Evolutionary conservation across 345 rosid species (phyloP), one percentile per base, ranked within the genome.

Genomic region (Mallotus nudiflorus): DNA sequence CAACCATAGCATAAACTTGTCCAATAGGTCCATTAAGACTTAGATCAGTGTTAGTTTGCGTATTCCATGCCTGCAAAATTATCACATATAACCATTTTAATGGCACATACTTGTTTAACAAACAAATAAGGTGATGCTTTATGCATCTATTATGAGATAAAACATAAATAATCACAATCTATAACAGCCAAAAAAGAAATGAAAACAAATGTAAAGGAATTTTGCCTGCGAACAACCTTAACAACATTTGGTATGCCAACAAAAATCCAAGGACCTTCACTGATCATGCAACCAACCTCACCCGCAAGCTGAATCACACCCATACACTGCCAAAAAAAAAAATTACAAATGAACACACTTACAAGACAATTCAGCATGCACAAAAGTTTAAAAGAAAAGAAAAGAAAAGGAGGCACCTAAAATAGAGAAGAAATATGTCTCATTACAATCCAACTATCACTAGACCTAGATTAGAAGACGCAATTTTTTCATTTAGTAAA

Each of bases 201-300:
- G 35, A 65, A 29, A 59, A 57, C n/a, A 37, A 51, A 48, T 65
- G 37, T 14, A 4, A 49, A 25, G 37, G 18, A 33, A 66, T 53
- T 71, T 50, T 49, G 10, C 53, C 22, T 25, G 15, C 22, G 37
- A 48, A 82, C 67, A 81, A 84, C 99, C 99, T 91, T 96, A 42
- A 96, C 88, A 76, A 83, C 45, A 89, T 92, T 88, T 46, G 90
- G 94, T 75, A 91, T 54, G 69, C 99, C 98, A 77, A 91, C 87
- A 78, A 96, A 91, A 45, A 96, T 78, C 98, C 99, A 92, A 7
- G 98, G 96, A 67, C 96, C 96, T 88, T 92, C 99, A 77, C 73
- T 91, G 55, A 96, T 85, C 86, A 96, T 82, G 85, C 97, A 96
- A 39, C 97, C 97, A 64, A 92, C 85, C 77, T 96, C 97, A 59